Evolutionary conservation across 1,139 yeast species (phyloP).

Genomic region (Magnusiomyces ingens): DNA sequence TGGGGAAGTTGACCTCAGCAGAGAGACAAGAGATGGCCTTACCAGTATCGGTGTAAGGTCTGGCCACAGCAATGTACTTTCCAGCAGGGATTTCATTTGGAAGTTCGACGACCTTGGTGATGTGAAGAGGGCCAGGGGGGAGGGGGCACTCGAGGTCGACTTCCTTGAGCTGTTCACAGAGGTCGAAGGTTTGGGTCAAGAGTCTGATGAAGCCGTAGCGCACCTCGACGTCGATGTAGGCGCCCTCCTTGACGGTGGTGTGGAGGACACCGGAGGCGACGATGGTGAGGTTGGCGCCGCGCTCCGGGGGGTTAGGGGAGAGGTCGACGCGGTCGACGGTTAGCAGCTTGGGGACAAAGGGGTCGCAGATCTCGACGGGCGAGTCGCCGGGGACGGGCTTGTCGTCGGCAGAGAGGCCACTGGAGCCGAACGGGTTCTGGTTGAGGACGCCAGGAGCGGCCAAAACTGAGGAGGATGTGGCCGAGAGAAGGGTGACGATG

Average conservation of each 20-base stretch:
- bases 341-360: conserved; percentile 53
- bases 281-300: conserved; percentile 75
- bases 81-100: conserved; percentile 98
- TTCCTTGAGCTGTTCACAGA: conserved; percentile 70
- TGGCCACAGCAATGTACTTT: conserved; percentile 72
- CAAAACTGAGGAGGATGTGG: not conserved
- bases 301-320: conserved; percentile 79
- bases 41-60: conserved; percentile 82
- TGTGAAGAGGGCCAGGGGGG: conserved; percentile 54
- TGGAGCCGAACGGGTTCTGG: conserved; percentile 14
- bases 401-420: conserved; percentile 16
- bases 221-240: conserved; percentile 90
- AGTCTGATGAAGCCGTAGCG: conserved; percentile 85
- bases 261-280: conserved; percentile 61
- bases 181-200: conserved; percentile 77
- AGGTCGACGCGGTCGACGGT: conserved; percentile 53
- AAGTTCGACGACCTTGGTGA: conserved; percentile 67
- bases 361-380: conserved; percentile 74
- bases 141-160: conserved; percentile 78
- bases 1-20: conserved; percentile 52
- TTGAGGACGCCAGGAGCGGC: not conserved
- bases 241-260: conserved; percentile 62
- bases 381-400: conserved; percentile 73
- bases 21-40: conserved; percentile 76
- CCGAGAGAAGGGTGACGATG: not conserved